Conservation (phyloP, 225 moss, liverwort and hornwort species). For the Climacium dendroides region DNA sequence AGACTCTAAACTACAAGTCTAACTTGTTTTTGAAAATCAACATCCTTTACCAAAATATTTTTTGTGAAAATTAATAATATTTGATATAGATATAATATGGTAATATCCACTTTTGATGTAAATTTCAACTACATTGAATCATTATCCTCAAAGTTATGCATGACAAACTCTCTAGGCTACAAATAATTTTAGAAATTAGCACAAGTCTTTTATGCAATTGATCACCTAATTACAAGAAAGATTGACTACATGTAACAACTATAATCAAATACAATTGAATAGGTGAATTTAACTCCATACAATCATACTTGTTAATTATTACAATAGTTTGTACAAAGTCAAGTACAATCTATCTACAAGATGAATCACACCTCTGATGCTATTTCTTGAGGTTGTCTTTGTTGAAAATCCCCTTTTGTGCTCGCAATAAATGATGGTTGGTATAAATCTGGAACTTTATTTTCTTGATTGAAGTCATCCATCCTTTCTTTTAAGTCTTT, state of each 20-base stretch:
- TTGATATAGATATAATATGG: not conserved
- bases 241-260: not conserved
- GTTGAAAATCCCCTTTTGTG: not conserved
- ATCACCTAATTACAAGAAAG: not conserved
- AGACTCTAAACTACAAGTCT: not conserved
- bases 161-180: accelerated
- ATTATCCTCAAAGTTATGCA: not conserved
- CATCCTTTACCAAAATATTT: too few relatives aligned
- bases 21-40: not conserved
- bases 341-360: not conserved
- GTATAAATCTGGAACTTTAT: not conserved
- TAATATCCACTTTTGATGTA: not conserved
- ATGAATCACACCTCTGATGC: not conserved
- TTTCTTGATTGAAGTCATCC: not conserved
- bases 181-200: not conserved
- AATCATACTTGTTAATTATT: not conserved
- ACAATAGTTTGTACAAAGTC: not conserved
- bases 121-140: not conserved
- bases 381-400: not conserved
- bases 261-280: not conserved
- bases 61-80: not conserved
- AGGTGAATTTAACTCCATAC: not conserved
- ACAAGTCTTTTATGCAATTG: too few relatives aligned
- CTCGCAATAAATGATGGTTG: not conserved
- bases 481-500: slow-evolving; percentile 12